These are phyloP conservation scores for Berkeleyomyces basicola DNA, from an alignment of 2,329 filamentous ascomycete genomes.

Conservation along the genomic window DNA sequence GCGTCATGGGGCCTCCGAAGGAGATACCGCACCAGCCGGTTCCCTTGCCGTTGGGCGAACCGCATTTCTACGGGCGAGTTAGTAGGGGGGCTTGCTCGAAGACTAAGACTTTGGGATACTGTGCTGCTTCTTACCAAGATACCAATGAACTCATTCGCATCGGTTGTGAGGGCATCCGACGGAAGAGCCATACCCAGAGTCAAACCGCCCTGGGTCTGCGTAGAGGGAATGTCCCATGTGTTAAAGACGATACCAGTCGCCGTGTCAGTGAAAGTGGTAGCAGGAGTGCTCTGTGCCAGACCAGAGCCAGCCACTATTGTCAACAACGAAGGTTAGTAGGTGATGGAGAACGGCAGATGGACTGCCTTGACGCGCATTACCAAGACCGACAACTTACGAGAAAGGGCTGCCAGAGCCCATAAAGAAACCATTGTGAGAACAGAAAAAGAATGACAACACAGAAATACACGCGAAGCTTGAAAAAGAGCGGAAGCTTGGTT, in stretches of 20 bases:
- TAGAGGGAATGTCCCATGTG: conserved; percentile 7
- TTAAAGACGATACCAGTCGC: conserved; percentile 7
- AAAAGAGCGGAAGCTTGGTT: neutral
- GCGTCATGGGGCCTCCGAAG: conserved; percentile 40
- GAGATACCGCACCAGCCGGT: conserved; percentile 43
- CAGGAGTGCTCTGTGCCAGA: conserved; percentile 5
- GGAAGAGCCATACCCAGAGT: conserved; percentile 40
- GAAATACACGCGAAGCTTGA: neutral
- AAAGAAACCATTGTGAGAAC: conserved; percentile 1
- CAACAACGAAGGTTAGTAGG: neutral
- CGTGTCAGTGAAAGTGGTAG: conserved; percentile 8
- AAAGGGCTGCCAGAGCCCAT: conserved; percentile 2
- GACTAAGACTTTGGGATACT: neutral
- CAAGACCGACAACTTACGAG: neutral
- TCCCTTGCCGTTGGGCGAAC: conserved; percentile 16
- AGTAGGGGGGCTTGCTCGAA: conserved; percentile 23
- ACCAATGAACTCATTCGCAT: conserved; percentile 41
- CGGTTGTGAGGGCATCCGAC: conserved; percentile 27
- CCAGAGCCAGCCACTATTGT: conserved; percentile 5
- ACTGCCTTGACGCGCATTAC: neutral
- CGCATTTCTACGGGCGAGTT: conserved; percentile 20
- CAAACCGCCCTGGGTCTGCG: conserved; percentile 15
- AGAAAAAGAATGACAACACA: conserved; percentile 5
- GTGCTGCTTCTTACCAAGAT: conserved; percentile 28
- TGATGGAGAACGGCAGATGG: neutral